Base-by-base conservation (phyloP, 495 filamentous ascomycete species). In the Oidiodendron maius region DNA sequence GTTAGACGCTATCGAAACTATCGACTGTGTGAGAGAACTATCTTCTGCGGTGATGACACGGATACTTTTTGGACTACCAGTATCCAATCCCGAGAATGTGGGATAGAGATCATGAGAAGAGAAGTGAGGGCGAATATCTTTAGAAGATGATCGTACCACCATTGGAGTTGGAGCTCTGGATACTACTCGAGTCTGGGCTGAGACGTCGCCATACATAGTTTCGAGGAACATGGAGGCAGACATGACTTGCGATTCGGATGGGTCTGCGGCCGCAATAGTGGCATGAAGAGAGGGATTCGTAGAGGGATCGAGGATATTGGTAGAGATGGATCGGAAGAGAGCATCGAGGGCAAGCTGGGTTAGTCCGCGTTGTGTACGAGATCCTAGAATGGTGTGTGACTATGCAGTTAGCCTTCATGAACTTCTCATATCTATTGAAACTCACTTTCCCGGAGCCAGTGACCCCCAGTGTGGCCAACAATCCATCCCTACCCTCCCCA, bases 371-470 rank as follows among this genome's bases (percentile, higher is more conserved):
- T 96, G 85, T 12, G 77, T 78, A 53, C 82, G 84, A 15, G 87
- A 91, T 43, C 93, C 93, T 10, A 98, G 77, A 56, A 97, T 95
- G n/a, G 93, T 98, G 62, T 98, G 89, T 54, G 86, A 91, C 91
- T 97, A 57, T 21, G n/a, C 22, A 21, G 16, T 51, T 13, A 43
- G 30, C 12, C n/a, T 49, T 26, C 13, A 38, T 15, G 9, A 23
- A 13, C 23, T 26, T 32, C 28, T 26, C 45, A 39, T 24, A 34
- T 37, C 1, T 25, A 17, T 3, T 16, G 4, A 38, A 22, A 66
- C 74, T 26, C 55, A 95, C 91, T 81, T 98, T 98, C 59, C 93
- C 93, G 52, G 87, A 94, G 15, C 93, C 94, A 5, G 93, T 96
- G 24, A 97, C 93, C 4, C 93, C 93, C 43, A 98, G 66, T 30